A percentile compares a stretch with the other conserved stretches of the same genome.
These are phyloP conservation scores for Bonia amplexicaulis DNA, from an alignment of 176 grass and related monocot genomes.

Conservation along the genomic window DNA sequence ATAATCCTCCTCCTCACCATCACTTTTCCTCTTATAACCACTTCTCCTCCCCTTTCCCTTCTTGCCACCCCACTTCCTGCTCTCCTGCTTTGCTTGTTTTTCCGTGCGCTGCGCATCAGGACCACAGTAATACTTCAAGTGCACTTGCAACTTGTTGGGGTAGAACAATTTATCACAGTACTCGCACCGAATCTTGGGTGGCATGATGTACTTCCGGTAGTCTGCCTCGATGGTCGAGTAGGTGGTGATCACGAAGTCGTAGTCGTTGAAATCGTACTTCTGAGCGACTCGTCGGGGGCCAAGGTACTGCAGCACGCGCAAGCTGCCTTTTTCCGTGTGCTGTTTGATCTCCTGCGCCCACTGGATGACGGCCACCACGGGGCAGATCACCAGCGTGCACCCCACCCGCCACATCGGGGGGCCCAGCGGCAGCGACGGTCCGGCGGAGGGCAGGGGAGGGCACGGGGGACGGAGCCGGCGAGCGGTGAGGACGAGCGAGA, in stretches of 20 bases:
- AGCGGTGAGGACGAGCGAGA: conserved; percentile 78
- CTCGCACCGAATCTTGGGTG: conserved; percentile 54
- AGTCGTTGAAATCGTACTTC: conserved; percentile 46
- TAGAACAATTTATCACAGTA: conserved; percentile 57
- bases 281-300: conserved; percentile 33
- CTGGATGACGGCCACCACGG: conserved; percentile 80
- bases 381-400: conserved; percentile 81
- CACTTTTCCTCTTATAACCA: conserved; percentile 6
- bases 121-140: conserved; percentile 74
- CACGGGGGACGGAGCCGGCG: conserved; percentile 9
- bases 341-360: conserved; percentile 79
- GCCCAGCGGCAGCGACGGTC: neutral
- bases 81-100: conserved; percentile 75
- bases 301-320: conserved; percentile 56
- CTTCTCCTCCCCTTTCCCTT: neutral
- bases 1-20: neutral
- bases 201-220: conserved; percentile 84
- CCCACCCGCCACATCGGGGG: neutral
- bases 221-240: conserved; percentile 82
- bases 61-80: conserved; percentile 39
- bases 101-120: conserved; percentile 70
- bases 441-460: neutral
- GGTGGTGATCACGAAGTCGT: conserved; percentile 85
- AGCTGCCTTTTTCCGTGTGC: conserved; percentile 54
- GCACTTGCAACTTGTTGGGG: conserved; percentile 38